Base-by-base conservation (phyloP, 202 grass and related monocot genomes). In the Musa balbisiana region DNA sequence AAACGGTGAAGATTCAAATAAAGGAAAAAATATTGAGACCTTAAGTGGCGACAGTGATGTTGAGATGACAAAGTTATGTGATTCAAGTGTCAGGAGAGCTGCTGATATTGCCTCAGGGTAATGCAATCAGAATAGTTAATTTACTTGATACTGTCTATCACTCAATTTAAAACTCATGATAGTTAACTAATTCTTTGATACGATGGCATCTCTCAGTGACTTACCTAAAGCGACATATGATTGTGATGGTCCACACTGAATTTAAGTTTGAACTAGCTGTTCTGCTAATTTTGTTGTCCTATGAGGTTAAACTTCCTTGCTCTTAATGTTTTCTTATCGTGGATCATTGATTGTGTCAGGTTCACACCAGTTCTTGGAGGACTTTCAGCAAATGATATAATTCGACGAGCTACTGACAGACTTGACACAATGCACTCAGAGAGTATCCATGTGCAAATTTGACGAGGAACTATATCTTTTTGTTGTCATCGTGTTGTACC, bases 91-190 rank as follows among this genome's bases (percentile, higher is more conserved):
- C 63, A 94, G 83, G 74, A 99, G 94, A 82, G 91, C 95, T 90
- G 91, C 95, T 75, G 91, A 89, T 85, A 92, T 99, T 85, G 95
- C 95, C 84, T 78, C 95, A 69, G 95, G 95, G 95, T 98, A 78
- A 87, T 50, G n/a, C 16, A 20, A 24, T 53, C 11, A 13, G 23
- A 53, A 58, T 4, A 27, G 1, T 21, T 50, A n/a, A 51, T 51
- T 10, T 1, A 70, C 17, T 33, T 65, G 14, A 60, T 11, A 26
- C 13, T 3, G 17, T n/a, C n/a, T 15, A 43, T 43, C 20, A 22
- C 64, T 29, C 24, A 43, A 43, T 43, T 43, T 43, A 43, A 43
- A 43, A 43, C 15, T 65, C 19, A 21, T 72, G 10, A 9, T 66
- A 23, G 63, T 26, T 33, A 33, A 29, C 26, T 33, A 6, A 29